Evolutionary conservation across 306 rosid genomes (phyloP), one percentile per base, ranked within the genome.

Genomic region (Begonia peltatifolia): DNA sequence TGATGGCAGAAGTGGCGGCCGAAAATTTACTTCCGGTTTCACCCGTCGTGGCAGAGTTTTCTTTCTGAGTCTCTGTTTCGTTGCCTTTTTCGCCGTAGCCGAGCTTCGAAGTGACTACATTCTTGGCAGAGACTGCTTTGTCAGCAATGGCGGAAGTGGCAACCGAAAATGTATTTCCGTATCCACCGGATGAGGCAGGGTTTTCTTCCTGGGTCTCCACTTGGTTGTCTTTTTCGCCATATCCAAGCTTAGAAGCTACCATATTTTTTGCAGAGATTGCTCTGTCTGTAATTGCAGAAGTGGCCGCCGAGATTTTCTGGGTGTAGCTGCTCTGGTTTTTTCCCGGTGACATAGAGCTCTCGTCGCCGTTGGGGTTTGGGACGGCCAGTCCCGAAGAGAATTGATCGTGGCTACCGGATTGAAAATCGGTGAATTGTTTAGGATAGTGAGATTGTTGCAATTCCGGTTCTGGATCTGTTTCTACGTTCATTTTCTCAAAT

Each of bases 401-500:
- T 12, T 55, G 50, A 13, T 55, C 59, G 42, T 55, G 63, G 44
- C 46, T 47, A 20, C 54, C 63, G 12, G 53, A 25, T 25, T 25
- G 35, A 0, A 25, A 25, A 25, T 25, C 6, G 35, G 35, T 0
- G 35, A 25, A 1, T 25, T 25, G 35, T 25, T 1, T 16, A 6
- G 47, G 47, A 11, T 1, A 10, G 13, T 22, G 54, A 51, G 17
- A 14, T 10, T 10, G 9, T 9, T 54, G 63, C 53, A 64, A 46
- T 11, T 55, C 44, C 59, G 50, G 38, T 41, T 46, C 54, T 15
- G 14, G 35, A 22, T 68, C 38, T 36, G 63, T 15, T 41, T 77
- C 71, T 12, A 76, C 42, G 1, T 58, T 50, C 92, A 84, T 76
- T 61, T 65, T 74, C 5, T 41, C 63, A 4, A 81, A 50, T 4